Evolutionary conservation across 148 eudicot species (phyloP).

Genomic region (Nepenthes mirabilis): DNA sequence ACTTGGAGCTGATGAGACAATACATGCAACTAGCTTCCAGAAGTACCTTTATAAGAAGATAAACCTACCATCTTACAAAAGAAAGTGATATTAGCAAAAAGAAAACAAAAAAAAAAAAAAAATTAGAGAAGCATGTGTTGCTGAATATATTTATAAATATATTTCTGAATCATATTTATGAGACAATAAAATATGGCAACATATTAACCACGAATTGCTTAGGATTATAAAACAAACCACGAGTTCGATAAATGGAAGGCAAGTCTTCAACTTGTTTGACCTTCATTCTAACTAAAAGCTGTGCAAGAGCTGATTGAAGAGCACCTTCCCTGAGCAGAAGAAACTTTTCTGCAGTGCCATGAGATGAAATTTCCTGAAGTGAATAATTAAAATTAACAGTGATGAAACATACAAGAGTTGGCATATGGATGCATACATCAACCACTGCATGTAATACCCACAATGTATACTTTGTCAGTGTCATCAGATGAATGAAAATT

Average conservation of each 20-base stretch:
- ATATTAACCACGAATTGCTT: not conserved
- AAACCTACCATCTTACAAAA: not conserved
- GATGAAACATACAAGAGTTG: no score
- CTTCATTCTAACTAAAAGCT: slow-evolving; percentile 43
- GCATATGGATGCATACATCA: no score
- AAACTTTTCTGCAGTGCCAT: slow-evolving; percentile 80
- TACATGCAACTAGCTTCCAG: no score
- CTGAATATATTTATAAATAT: no score
- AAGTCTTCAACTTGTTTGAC: slow-evolving; percentile 56
- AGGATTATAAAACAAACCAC: slow-evolving; percentile 31
- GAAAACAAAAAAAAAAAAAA: not conserved
- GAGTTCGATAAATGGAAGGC: slow-evolving; percentile 31
- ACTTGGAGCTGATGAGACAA: no score
- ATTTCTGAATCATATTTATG: no score
- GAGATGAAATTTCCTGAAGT: slow-evolving; percentile 48
- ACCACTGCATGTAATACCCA: no score
- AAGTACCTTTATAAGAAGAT: not conserved
- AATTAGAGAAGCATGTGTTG: not conserved
- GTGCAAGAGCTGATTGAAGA: slow-evolving; percentile 68
- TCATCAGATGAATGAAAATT: no score
- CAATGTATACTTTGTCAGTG: no score
- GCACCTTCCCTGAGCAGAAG: slow-evolving; percentile 43
- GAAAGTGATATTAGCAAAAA: not conserved
- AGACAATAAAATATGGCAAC: no score
- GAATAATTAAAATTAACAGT: not conserved